Evolutionary conservation across 139 green algal species (phyloP), one percentile per base, ranked within the genome.

Genomic region (Mesotaenium endlicherianum): DNA sequence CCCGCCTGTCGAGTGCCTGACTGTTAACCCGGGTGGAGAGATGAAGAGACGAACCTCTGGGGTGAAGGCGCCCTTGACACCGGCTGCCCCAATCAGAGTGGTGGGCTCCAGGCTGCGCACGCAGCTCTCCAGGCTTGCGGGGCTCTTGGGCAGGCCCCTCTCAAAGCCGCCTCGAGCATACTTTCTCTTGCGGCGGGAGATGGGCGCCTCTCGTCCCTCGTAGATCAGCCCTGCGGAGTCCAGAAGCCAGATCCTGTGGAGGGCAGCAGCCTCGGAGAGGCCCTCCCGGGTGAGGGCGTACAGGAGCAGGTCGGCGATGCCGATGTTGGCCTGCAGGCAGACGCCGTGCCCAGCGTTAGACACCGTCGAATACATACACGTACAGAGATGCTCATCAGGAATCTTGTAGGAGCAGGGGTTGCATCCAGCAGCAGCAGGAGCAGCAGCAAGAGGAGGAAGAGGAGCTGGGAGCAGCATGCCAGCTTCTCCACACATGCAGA

Each of bases 221-320:
- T 17, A 70, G 76, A 83, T 57, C 14, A 77, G 76, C 5, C 76
- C 76, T 5, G 81, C 72, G 50, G 53, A 75, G 55, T 83, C 76
- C 50, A 83, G 14, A 31, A 83, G n/a, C n/a, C n/a, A n/a, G n/a
- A n/a, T n/a, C n/a, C n/a, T 55, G 17, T 57, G 11, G 17, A 57
- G 40, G 26, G 74, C 75, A 60, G 92, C 83, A 77, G 93, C 38
- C 34, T 70, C 36, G 17, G 77, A 64, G 57, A 91, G 57, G 38
- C 91, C 85, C 34, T 77, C 80, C 49, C 81, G 70, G 20, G 53
- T 43, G 36, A 90, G 20, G 1, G 80, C 76, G 40, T 81, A 1
- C 90, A 88, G n/a, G 70, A 97, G 92, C 43, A 95, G 90, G 71
- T 94, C 85, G n/a, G 91, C 93, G 38, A 95, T 95, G 81, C 93